Evolutionary conservation across 257 asterid species (phyloP), one percentile per base, ranked within the genome.

Genomic region (Rhazya stricta): DNA sequence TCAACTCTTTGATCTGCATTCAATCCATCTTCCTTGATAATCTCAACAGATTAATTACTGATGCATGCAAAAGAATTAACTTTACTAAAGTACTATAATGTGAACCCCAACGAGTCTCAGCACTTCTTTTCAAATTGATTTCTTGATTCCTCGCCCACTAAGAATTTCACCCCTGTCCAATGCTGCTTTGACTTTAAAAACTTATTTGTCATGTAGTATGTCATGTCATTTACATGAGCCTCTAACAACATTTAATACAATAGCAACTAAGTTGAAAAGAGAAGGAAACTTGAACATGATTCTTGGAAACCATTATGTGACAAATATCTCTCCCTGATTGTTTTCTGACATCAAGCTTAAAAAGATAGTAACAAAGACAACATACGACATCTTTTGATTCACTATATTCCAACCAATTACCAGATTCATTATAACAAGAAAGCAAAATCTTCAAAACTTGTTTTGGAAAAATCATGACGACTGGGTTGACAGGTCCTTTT

Each of bases 81-180:
- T 7, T 76, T n/a, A 67, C 23, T 41, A 54, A 32, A 0, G 16
- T 67, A 37, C 53, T 16, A 32, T 56, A 76, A 57, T 68, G 50
- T 18, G 60, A 76, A 37, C 15, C 45, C 41, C 27, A 56, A 68
- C 27, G 74, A 66, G 74, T 76, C 37, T 56, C 56, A 67, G 74
- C 68, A 0, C 11, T 8, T 6, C 11, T 23, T 53, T 75, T 37
- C 25, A 51, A 56, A 0, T 13, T 23, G 3, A 2, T 27, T 8
- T 67, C 51, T 32, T 67, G 46, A 51, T 75, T 36, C 71, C 53
- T 4, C 1, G 11, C 4, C 53, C 53, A 23, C 11, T 36, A 21
- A 12, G 48, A 50, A 56, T n/a, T 54, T 53, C 54, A 43, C 54
- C 53, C 0, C 8, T 19, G 1, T 72, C 43, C 11, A 53, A 39